Percentiles rank a stretch among this genome's conserved stretches.
Evolutionary conservation across 2,329 filamentous ascomycete genomes (phyloP).

Genomic region (Erysiphe neolycopersici): DNA sequence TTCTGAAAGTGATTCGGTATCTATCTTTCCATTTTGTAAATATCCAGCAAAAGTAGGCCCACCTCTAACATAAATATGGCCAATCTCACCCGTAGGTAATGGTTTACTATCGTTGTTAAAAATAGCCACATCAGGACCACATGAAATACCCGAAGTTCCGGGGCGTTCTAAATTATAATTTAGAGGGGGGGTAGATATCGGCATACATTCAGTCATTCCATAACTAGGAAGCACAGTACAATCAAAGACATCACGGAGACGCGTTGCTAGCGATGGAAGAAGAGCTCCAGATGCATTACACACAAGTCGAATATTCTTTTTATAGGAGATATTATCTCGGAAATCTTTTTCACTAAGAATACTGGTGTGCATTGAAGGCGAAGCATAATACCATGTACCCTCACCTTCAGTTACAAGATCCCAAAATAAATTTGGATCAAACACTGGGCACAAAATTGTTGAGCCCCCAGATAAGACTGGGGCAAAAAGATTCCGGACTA

Average conservation of each 20-base stretch:
- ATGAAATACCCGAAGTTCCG: constrained; percentile 25
- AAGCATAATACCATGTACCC: constrained; percentile 31
- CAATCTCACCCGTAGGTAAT: constrained; percentile 15
- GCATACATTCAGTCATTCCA: constrained; percentile 34
- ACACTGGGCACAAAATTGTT: constrained; percentile 25
- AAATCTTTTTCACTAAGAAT: constrained; percentile 21
- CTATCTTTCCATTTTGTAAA: constrained; percentile 14
- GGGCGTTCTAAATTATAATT: constrained; percentile 23
- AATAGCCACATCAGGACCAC: constrained; percentile 24
- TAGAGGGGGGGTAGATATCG: constrained; percentile 27
- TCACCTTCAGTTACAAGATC: constrained; percentile 21
- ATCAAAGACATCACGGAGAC: constrained; percentile 22
- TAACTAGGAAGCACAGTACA: constrained; percentile 28
- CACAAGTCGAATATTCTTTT: constrained; percentile 22
- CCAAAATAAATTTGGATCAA: constrained; percentile 29
- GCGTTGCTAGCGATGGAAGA: constrained; percentile 22
- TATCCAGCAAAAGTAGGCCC: constrained; percentile 25
- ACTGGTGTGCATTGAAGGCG: constrained; percentile 27
- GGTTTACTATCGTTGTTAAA: constrained; percentile 17
- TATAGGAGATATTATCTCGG: constrained; percentile 16
- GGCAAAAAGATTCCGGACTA: constrained; percentile 27
- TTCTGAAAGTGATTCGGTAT: constrained; percentile 20
- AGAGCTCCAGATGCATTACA: constrained; percentile 28
- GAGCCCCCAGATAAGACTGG: constrained; percentile 26
- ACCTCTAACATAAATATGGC: constrained; percentile 24